Evolutionary conservation across 2,329 filamentous ascomycete genomes (phyloP).

Genomic region (Metarhizium rileyi): DNA sequence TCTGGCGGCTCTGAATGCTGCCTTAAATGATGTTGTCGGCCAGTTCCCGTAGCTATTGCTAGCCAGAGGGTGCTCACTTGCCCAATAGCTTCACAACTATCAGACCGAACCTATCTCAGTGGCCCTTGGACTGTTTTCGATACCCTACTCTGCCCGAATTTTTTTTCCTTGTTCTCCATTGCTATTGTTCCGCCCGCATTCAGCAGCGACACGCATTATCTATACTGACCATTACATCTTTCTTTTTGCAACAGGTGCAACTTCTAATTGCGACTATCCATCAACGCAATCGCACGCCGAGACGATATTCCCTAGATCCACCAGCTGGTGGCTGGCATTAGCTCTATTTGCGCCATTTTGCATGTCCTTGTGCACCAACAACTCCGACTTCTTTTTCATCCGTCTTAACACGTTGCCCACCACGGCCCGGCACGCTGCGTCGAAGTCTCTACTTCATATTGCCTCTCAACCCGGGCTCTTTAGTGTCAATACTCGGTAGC

Average conservation of each 20-base stretch:
- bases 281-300: conserved; percentile 1
- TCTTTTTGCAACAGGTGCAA: background rate
- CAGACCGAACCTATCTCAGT: background rate
- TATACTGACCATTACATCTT: background rate
- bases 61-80: background rate
- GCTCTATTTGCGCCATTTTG: background rate
- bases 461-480: conserved; percentile 13
- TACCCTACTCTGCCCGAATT: background rate
- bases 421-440: conserved; percentile 24
- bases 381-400: background rate
- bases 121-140: background rate
- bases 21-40: background rate
- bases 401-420: conserved; percentile 21
- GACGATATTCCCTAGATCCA: conserved; percentile 1
- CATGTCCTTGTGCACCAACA: background rate
- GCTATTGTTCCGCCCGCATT: background rate
- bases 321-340: background rate
- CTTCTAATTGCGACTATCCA: conserved; percentile 1
- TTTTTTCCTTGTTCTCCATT: background rate
- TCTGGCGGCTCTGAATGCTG: background rate
- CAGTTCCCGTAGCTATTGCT: background rate
- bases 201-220: background rate
- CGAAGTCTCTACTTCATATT: conserved; percentile 20
- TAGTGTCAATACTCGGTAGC: conserved; percentile 17
- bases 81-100: background rate